These are phyloP conservation scores for Centaurea solstitialis DNA, from an alignment of 129 eudicot species.

Conservation along the genomic window DNA sequence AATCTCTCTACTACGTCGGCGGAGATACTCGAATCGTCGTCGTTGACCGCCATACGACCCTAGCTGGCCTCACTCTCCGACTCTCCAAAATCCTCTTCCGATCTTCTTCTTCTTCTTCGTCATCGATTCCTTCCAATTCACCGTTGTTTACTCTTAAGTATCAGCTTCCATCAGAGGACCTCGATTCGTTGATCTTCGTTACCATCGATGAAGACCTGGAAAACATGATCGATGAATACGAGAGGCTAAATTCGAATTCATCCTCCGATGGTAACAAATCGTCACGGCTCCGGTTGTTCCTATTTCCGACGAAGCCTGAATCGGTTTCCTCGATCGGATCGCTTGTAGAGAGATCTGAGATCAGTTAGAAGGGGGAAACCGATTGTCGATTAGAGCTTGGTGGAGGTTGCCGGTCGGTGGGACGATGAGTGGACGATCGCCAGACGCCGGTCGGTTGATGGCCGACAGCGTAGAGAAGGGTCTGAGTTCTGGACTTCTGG, in stretches of 20 bases:
- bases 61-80: slow-evolving; percentile 30
- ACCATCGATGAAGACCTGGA: slow-evolving; percentile 59
- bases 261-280: slow-evolving; percentile 31
- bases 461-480: too few relatives aligned
- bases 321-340: slow-evolving; percentile 51
- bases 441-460: too few relatives aligned
- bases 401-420: too few relatives aligned
- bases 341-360: slow-evolving; percentile 29
- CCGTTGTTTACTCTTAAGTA: slow-evolving; percentile 64
- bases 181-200: slow-evolving; percentile 59
- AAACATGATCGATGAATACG: slow-evolving; percentile 82
- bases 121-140: slow-evolving; percentile 22
- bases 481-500: too few relatives aligned
- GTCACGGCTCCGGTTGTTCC: slow-evolving; percentile 45
- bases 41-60: slow-evolving; percentile 41
- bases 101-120: slow-evolving; percentile 23
- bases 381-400: too few relatives aligned
- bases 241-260: slow-evolving; percentile 22
- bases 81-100: slow-evolving; percentile 36
- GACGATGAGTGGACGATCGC: too few relatives aligned
- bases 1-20: slow-evolving; percentile 47
- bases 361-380: too few relatives aligned
- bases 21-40: slow-evolving; percentile 57
- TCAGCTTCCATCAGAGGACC: slow-evolving; percentile 66
- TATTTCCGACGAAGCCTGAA: slow-evolving; percentile 53